These are phyloP conservation scores for Sphagnum contortum DNA, from an alignment of 225 moss, liverwort and hornwort genomes.

Conservation along the genomic window DNA sequence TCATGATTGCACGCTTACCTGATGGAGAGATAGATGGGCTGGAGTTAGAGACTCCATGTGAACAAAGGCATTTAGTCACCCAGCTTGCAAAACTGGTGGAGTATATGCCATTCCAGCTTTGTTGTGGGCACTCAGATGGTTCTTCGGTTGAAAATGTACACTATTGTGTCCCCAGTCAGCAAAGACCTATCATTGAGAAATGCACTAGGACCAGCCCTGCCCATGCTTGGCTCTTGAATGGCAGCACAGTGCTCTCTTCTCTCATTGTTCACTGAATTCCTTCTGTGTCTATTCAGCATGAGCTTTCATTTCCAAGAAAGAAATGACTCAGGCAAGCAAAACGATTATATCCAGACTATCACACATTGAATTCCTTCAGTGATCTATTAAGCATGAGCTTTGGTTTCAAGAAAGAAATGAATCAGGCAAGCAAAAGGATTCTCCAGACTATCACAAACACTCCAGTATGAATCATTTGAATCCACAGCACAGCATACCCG, in stretches of 20 bases:
- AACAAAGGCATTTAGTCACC: slow-evolving; percentile 51
- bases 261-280: slow-evolving; percentile 1
- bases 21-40: slow-evolving; percentile 85
- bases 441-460: neutral
- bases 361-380: too few species aligned
- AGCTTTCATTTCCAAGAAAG: too few species aligned
- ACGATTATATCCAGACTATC: too few species aligned
- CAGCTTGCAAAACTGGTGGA: slow-evolving; percentile 37
- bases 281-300: slow-evolving; percentile 5
- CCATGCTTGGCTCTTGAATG: slow-evolving; percentile 8
- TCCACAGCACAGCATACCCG: too few species aligned
- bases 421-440: too few species aligned
- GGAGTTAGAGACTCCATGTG: slow-evolving; percentile 59
- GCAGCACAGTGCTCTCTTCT: slow-evolving; percentile 7
- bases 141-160: slow-evolving; percentile 79
- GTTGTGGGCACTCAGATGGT: slow-evolving; percentile 16
- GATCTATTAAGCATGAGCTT: too few species aligned
- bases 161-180: slow-evolving; percentile 38
- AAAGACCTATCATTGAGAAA: slow-evolving; percentile 53
- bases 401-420: too few species aligned
- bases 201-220: slow-evolving; percentile 16
- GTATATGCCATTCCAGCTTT: slow-evolving; percentile 72
- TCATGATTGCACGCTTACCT: too few species aligned
- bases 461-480: too few species aligned
- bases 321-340: too few species aligned